These are phyloP conservation scores for Euphrasia confusa DNA, from an alignment of 257 asterid species.

Conservation along the genomic window DNA sequence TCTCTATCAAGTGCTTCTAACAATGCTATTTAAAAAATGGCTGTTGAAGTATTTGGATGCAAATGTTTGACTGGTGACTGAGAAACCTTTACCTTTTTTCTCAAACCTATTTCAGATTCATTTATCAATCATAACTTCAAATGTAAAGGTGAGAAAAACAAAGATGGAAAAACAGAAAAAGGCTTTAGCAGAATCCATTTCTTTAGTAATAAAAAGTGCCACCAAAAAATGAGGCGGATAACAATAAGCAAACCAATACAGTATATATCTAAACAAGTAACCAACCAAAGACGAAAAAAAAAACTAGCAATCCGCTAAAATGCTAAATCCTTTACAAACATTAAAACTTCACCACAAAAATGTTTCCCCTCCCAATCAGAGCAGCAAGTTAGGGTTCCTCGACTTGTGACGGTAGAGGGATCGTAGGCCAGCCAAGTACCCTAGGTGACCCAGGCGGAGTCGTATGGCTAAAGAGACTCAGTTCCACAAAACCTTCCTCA, in stretches of 20 bases:
- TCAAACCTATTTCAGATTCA: too few relatives aligned
- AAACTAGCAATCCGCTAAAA: constrained; percentile 37
- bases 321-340: constrained; percentile 47
- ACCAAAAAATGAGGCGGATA: too few relatives aligned
- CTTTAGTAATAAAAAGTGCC: too few relatives aligned
- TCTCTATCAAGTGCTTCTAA: too few relatives aligned
- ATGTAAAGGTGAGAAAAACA: too few relatives aligned
- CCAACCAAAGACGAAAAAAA: neutral
- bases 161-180: too few relatives aligned
- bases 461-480: constrained; percentile 64
- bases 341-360: constrained; percentile 46
- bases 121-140: too few relatives aligned
- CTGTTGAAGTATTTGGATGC: too few relatives aligned
- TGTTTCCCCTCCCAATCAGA: constrained; percentile 23
- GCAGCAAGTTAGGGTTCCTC: constrained; percentile 18
- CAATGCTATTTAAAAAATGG: too few relatives aligned
- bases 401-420: constrained; percentile 43
- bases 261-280: constrained; percentile 21
- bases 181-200: too few relatives aligned
- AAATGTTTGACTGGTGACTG: too few relatives aligned
- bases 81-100: too few relatives aligned
- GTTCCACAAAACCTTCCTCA: constrained; percentile 73
- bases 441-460: constrained; percentile 65
- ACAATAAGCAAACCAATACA: constrained; percentile 4
- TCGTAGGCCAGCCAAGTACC: constrained; percentile 69